Percentiles rank a stretch among this genome's conserved stretches.
phyloP scores from a whole-genome alignment of 2,329 filamentous ascomycete species.

The Escovopsis sp. region DNA sequence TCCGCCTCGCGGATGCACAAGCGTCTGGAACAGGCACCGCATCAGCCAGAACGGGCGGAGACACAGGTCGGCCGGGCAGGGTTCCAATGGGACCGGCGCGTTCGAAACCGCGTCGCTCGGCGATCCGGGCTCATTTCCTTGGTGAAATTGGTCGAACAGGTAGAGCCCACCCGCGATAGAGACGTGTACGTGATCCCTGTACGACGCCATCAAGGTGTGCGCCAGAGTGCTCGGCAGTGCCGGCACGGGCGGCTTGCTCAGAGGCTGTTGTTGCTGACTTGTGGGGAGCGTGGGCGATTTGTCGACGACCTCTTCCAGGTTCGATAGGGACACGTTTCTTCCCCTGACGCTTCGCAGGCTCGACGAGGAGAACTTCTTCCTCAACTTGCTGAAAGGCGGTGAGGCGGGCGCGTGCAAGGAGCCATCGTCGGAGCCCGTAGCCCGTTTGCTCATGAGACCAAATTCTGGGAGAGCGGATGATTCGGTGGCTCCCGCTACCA shows the following conservation, averaged over 20 bases:
- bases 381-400: constrained; percentile 33
- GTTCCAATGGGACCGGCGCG: constrained; percentile 67
- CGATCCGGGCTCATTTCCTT: constrained; percentile 47
- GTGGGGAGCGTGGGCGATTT: constrained; percentile 61
- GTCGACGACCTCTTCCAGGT: constrained; percentile 47
- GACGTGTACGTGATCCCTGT: constrained; percentile 41
- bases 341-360: constrained; percentile 58
- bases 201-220: constrained; percentile 50
- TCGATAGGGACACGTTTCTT: constrained; percentile 56
- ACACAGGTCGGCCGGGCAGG: constrained; percentile 77
- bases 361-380: constrained; percentile 57
- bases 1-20: constrained; percentile 80
- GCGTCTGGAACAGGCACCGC: constrained; percentile 83
- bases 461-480: constrained; percentile 13
- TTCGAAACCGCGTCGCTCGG: constrained; percentile 44
- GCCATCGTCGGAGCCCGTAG: constrained; percentile 23
- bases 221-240: constrained; percentile 53
- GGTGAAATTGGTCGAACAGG: constrained; percentile 75
- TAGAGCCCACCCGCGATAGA: constrained; percentile 54
- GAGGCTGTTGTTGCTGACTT: constrained; percentile 38
- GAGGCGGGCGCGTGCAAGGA: constrained; percentile 33
- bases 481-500: constrained; percentile 13
- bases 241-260: constrained; percentile 37
- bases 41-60: constrained; percentile 97
- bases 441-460: constrained; percentile 14